Evolutionary conservation across 2,329 filamentous ascomycete species (phyloP), one percentile per base, ranked within the genome.

Genomic region (Colletotrichum ledebouriae): DNA sequence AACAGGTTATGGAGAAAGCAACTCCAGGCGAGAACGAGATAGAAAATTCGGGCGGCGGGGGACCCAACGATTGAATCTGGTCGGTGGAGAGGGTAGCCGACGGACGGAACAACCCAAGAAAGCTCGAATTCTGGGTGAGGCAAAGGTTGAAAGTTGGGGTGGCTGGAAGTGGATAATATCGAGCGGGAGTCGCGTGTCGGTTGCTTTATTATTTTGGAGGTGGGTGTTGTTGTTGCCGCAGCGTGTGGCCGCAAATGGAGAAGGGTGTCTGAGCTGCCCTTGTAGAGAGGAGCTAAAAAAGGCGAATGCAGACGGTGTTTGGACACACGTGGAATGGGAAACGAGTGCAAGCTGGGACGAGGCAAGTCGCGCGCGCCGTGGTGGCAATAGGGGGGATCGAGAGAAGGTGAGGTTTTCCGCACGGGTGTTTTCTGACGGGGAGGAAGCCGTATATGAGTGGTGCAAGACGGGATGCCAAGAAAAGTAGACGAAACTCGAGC

Each of bases 151-250:
- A 50, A 50, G 47, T 17, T 12, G 47, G 42, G 66, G 66, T 69
- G 66, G 66, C 56, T 69, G 66, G 66, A 69, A 66, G 66, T 69
- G 66, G 66, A 69, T 59, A 25, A 64, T 59, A 55, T 49, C 41
- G 55, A 69, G 49, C 50, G 41, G 49, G 52, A 66, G 66, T 52
- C 55, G 61, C 56, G 61, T 50, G 49, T 66, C 15, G 66, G 55
- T 57, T 41, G 50, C 39, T 63, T 56, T 59, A 39, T 49, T 65
- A 44, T 50, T 68, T 33, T 22, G 25, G 47, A 33, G 60, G 34
- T 50, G 20, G 58, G 20, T 25, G 50, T 29, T 49, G 46, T 33
- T 52, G 20, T 41, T 29, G 33, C 42, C 44, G 49, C n/a, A 56
- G 49, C 20, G 37, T 56, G 25, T 42, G 41, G 59, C 39, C 34